Base-by-base conservation (phyloP, 116 monocot genomes). In the Papilionanthe hybrid region DNA sequence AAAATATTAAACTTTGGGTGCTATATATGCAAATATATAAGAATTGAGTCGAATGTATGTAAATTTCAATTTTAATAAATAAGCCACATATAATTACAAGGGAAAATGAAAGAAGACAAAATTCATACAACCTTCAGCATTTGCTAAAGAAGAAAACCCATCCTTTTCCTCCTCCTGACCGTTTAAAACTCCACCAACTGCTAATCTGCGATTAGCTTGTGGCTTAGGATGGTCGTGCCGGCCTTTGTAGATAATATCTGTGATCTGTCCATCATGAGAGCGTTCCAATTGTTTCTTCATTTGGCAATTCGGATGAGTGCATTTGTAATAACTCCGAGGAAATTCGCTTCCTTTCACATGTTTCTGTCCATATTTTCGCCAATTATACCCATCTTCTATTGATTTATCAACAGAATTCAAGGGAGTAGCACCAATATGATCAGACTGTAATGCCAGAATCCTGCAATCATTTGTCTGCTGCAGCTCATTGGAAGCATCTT, bases 361-460 rank as follows among this genome's bases (percentile, higher is more conserved):
- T 78, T 98, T 98, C 43, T 98, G 98, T 9, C 98, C 98, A 89
- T 98, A 98, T 86, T 98, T 98, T 45, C 98, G 77, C 98, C 98
- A 98, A 82, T 94, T 98, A 84, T 94, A 98, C 48, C 98, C 94
- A 91, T 98, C 98, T 76, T 98, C 94, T 68, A 79, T 58, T 28
- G 86, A 85, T 78, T 90, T 98, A 42, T 98, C 94, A 68, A 58
- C 69, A 41, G 71, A 72, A 78, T 37, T 28, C 13, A 75, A 83
- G 15, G 76, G 19, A 89, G 55, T 72, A 56, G 72, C 77, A 77
- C 75, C 86, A 79, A 82, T 84, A 55, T 75, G 76, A 80, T 87
- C 92, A 45, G 77, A 49, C 48, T 87, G 81, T 48, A 81, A 41
- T 72, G 47, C 18, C 15, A 80, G 85, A 17, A 57, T 22, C 13